A percentile compares a stretch with the other conserved stretches of the same genome.
Evolutionary conservation across 2,329 filamentous ascomycete genomes (phyloP).

Genomic region (Fusarium buharicum): DNA sequence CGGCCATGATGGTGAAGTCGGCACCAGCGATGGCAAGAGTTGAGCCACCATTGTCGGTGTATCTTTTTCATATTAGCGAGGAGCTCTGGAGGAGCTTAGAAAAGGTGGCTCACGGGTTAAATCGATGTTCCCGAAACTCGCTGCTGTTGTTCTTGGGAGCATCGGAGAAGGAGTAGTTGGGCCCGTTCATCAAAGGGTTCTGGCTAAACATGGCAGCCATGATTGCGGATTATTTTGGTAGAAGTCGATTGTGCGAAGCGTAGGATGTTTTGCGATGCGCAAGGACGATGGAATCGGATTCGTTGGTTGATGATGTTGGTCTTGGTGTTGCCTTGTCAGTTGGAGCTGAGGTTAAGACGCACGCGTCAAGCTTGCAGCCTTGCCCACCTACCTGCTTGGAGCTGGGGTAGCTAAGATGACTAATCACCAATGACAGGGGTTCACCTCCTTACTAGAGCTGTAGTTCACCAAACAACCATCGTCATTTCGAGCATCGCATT

Average conservation of each 20-base stretch:
- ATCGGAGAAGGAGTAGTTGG: conserved; percentile 75
- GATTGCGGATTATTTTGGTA: conserved; percentile 42
- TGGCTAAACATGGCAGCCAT: conserved; percentile 77
- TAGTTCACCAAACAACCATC: conserved; percentile 22
- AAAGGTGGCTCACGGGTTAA: conserved; percentile 80
- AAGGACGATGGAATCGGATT: conserved; percentile 18
- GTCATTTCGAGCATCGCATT: conserved; percentile 36
- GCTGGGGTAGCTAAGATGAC: conserved; percentile 55
- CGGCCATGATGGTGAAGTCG: conserved; percentile 95
- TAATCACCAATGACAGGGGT: conserved; percentile 47
- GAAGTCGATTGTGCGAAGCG: background rate
- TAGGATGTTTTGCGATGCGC: conserved; percentile 12
- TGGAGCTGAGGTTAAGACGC: conserved; percentile 48
- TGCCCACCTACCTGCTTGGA: conserved; percentile 46
- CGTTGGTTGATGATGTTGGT: conserved; percentile 26
- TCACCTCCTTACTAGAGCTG: conserved; percentile 39
- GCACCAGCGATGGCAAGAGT: conserved; percentile 93
- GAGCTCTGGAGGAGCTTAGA: background rate
- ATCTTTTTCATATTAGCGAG: conserved; percentile 62
- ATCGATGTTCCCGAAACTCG: conserved; percentile 78
- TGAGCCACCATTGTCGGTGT: conserved; percentile 97
- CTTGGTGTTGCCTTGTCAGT: conserved; percentile 39
- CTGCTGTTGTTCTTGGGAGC: conserved; percentile 64
- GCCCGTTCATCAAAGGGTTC: conserved; percentile 74
- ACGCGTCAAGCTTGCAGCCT: conserved; percentile 65